phyloP scores from a whole-genome alignment of 768 basidiomycete species.

The Phlegmacium glaucopus region DNA sequence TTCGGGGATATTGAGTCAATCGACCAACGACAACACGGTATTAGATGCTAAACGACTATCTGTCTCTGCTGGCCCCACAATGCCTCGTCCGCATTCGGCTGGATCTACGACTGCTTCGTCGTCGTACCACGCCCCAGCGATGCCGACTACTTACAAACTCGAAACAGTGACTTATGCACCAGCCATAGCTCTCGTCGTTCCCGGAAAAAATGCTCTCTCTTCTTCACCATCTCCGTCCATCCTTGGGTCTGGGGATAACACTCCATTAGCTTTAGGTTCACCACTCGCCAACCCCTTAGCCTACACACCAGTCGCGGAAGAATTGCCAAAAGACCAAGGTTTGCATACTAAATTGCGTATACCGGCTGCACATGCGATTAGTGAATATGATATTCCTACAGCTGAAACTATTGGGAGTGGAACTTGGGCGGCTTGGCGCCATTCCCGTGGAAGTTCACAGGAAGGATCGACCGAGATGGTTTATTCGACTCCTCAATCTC shows the following conservation, averaged over 20 bases:
- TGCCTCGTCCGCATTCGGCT: conserved; percentile 9
- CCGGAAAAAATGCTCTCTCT: background rate
- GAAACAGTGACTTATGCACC: conserved; percentile 23
- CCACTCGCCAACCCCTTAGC: background rate
- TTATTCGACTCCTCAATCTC: too few species aligned
- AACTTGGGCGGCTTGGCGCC: too few species aligned
- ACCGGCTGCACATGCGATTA: conserved; percentile 46
- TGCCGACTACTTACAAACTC: conserved; percentile 16
- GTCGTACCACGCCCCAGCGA: conserved; percentile 13
- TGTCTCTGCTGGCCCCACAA: background rate
- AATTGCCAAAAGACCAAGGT: conserved; percentile 7
- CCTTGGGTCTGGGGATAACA: background rate
- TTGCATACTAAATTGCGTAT: conserved; percentile 27
- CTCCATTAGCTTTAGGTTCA: background rate
- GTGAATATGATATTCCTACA: conserved; percentile 23
- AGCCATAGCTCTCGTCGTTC: conserved; percentile 18
- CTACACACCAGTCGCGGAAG: background rate
- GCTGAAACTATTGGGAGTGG: too few species aligned
- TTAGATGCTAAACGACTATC: background rate
- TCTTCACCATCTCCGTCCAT: background rate
- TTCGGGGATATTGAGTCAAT: conserved; percentile 8
- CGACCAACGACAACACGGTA: conserved; percentile 8
- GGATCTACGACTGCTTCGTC: conserved; percentile 12
- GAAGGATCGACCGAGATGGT: background rate
- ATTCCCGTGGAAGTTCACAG: background rate